Evolutionary conservation across 2,329 filamentous ascomycete genomes (phyloP).

Genomic region (Trichoderma guizhouense): DNA sequence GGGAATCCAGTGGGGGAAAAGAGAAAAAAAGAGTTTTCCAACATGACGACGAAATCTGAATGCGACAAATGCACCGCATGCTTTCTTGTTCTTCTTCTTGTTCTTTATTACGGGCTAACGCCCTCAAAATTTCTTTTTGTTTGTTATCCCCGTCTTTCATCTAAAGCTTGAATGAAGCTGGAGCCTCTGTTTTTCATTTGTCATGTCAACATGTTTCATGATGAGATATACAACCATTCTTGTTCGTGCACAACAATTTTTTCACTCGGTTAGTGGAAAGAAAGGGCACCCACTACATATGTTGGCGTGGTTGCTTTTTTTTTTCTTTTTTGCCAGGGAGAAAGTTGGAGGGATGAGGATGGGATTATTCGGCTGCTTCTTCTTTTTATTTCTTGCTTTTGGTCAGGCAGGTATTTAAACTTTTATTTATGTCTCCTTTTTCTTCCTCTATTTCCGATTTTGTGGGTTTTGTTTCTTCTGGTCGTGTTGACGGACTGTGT

Average conservation of each 20-base stretch:
- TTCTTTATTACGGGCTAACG: neutral
- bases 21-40: neutral
- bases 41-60: slow-evolving; percentile 4
- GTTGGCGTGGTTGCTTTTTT: neutral
- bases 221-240: slow-evolving; percentile 11
- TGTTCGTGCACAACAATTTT: neutral
- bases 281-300: no score
- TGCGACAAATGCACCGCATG: slow-evolving; percentile 5
- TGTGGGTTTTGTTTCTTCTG: neutral
- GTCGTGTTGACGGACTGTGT: neutral
- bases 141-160: neutral
- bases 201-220: slow-evolving; percentile 11
- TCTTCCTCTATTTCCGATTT: neutral
- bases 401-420: neutral
- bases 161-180: neutral
- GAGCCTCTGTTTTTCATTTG: neutral
- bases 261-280: neutral
- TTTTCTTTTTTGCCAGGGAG: neutral
- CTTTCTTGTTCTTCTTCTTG: neutral
- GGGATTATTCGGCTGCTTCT: neutral
- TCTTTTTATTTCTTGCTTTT: neutral
- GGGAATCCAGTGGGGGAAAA: neutral
- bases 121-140: neutral
- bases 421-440: neutral
- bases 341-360: neutral